Evolutionary conservation across 2,329 filamentous ascomycete species (phyloP).

Genomic region (Sordariomycetes sp.): DNA sequence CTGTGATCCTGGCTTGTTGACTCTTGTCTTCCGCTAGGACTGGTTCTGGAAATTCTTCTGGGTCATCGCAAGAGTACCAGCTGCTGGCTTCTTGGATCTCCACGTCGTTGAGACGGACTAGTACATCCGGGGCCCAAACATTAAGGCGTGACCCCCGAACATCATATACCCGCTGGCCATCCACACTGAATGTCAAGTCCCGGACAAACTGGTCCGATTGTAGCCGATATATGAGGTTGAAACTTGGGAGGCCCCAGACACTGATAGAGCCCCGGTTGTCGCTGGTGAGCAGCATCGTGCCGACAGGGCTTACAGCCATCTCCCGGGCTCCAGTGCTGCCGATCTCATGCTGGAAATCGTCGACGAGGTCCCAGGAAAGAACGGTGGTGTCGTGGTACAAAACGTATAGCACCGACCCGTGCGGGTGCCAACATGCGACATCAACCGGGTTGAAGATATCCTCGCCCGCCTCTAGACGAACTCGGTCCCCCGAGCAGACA

Average conservation of each 20-base stretch:
- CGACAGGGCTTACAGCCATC: background rate
- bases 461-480: background rate
- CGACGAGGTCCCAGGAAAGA: background rate
- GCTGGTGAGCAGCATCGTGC: background rate
- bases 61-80: background rate
- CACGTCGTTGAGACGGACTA: background rate
- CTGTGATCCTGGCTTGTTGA: background rate
- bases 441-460: background rate
- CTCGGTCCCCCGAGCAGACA: background rate
- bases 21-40: background rate
- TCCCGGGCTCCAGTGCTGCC: background rate
- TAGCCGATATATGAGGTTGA: slow-evolving; percentile 1
- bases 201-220: background rate
- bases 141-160: background rate
- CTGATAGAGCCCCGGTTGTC: background rate
- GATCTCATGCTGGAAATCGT: background rate
- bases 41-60: background rate
- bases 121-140: background rate
- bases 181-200: background rate
- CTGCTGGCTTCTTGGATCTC: background rate
- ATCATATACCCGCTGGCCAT: background rate
- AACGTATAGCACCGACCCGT: background rate
- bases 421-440: background rate
- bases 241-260: background rate
- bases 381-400: background rate